Percentiles rank a stretch among this genome's conserved stretches.
phyloP scores from a whole-genome alignment of 2,329 filamentous ascomycete genomes.

The Ophiostoma sp. region DNA sequence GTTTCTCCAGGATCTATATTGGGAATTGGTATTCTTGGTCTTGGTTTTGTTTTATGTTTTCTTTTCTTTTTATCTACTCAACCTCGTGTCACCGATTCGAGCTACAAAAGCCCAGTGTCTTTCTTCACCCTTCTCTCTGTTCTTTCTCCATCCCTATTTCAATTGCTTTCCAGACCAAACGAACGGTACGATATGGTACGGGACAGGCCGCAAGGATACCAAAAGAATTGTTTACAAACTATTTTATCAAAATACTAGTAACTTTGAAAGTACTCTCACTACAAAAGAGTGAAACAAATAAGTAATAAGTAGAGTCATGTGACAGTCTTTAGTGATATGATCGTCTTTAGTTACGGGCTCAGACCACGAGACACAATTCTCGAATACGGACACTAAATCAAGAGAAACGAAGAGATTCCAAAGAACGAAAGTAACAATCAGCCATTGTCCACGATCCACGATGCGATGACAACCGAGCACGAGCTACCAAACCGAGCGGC shows the following conservation, averaged over 20 bases:
- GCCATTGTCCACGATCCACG: not conserved
- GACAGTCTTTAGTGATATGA: no score
- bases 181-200: constrained; percentile 7
- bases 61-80: not conserved
- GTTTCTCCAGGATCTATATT: not conserved
- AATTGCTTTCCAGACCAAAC: not conserved
- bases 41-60: not conserved
- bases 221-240: not conserved
- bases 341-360: no score
- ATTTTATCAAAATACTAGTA: not conserved
- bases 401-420: no score
- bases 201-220: not conserved
- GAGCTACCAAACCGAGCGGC: not conserved
- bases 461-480: not conserved
- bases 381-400: no score
- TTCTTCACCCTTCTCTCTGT: not conserved
- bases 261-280: no score
- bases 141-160: not conserved
- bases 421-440: not conserved
- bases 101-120: not conserved
- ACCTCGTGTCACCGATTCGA: not conserved
- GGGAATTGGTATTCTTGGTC: not conserved
- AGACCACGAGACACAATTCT: no score
- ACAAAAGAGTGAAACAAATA: no score
- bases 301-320: no score